Conservation (phyloP, 139 green algal genomes). For the Volvox africanus region DNA sequence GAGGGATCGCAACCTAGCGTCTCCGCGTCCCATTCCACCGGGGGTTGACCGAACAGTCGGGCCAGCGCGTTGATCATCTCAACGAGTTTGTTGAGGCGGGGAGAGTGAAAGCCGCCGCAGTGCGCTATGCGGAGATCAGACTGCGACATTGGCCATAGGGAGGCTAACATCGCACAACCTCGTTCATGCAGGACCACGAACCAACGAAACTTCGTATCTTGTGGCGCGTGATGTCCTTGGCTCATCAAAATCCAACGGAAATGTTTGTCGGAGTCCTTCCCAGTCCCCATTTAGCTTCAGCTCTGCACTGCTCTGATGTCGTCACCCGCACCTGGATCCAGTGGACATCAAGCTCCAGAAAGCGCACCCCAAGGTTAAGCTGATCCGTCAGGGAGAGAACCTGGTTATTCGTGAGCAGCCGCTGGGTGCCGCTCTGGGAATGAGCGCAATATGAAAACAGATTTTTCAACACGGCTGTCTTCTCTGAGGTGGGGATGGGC, state of each 20-base stretch:
- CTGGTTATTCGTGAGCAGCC: conserved; percentile 82
- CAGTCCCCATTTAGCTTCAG: too few relatives aligned
- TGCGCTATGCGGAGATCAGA: conserved; percentile 78
- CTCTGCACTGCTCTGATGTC: too few relatives aligned
- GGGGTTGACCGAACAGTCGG: conserved; percentile 64
- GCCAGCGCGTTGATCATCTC: conserved; percentile 70
- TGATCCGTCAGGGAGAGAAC: conserved; percentile 80
- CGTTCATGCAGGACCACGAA: too few relatives aligned
- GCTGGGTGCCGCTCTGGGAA: conserved; percentile 1
- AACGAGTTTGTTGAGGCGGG: conserved; percentile 71
- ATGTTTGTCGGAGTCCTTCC: too few relatives aligned
- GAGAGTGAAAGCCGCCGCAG: conserved; percentile 80
- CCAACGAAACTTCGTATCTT: too few relatives aligned
- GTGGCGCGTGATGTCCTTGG: too few relatives aligned
- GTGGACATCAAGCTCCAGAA: conserved; percentile 86
- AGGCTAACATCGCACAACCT: too few relatives aligned
- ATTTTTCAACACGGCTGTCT: too few relatives aligned
- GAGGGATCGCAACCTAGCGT: conserved; percentile 82
- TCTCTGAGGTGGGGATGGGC: too few relatives aligned
- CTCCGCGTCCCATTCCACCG: conserved; percentile 82
- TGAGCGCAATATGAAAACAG: too few relatives aligned
- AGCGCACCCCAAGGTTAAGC: conserved; percentile 79
- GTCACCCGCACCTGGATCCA: conserved; percentile 73
- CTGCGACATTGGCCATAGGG: too few relatives aligned
- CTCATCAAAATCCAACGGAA: too few relatives aligned